These are phyloP conservation scores for Clohesyomyces aquaticus DNA, from an alignment of 495 filamentous ascomycete species.

Conservation along the genomic window DNA sequence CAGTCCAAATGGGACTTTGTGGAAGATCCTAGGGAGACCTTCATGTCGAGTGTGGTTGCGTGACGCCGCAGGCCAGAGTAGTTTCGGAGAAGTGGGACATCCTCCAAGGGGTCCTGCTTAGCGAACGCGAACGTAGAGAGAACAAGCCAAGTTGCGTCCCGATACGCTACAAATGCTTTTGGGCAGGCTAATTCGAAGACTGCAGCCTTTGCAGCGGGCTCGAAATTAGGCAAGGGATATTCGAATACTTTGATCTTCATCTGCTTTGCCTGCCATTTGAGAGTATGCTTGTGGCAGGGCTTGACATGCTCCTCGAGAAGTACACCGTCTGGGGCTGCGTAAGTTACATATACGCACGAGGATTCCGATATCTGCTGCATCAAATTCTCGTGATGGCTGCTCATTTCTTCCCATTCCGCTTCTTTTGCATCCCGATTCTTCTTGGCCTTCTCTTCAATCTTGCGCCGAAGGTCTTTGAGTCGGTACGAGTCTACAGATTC, in stretches of 20 bases:
- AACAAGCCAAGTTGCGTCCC: conserved; percentile 52
- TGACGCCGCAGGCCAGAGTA: conserved; percentile 35
- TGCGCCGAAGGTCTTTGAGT: conserved; percentile 34
- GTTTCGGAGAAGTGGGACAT: conserved; percentile 5
- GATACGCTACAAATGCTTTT: conserved; percentile 48
- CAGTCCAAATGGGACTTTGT: conserved; percentile 47
- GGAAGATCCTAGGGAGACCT: conserved; percentile 47
- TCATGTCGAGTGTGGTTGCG: conserved; percentile 7
- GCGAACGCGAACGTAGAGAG: conserved; percentile 36
- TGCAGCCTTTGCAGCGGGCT: conserved; percentile 40
- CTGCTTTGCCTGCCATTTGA: conserved; percentile 38
- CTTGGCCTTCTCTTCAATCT: conserved; percentile 48
- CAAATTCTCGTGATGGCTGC: conserved; percentile 48
- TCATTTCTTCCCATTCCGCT: conserved; percentile 48
- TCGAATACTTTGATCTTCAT: conserved; percentile 53
- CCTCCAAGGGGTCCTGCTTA: background rate
- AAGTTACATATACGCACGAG: conserved; percentile 18
- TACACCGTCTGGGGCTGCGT: background rate
- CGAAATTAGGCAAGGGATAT: conserved; percentile 50
- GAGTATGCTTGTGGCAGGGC: conserved; percentile 48
- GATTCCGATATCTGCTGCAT: conserved; percentile 44
- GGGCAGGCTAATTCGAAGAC: conserved; percentile 55
- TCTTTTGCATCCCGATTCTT: conserved; percentile 45
- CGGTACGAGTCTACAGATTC: conserved; percentile 31
- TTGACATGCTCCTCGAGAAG: conserved; percentile 31